These are phyloP conservation scores for Amphirosellinia nigrospora DNA, from an alignment of 495 filamentous ascomycete genomes.

Conservation along the genomic window DNA sequence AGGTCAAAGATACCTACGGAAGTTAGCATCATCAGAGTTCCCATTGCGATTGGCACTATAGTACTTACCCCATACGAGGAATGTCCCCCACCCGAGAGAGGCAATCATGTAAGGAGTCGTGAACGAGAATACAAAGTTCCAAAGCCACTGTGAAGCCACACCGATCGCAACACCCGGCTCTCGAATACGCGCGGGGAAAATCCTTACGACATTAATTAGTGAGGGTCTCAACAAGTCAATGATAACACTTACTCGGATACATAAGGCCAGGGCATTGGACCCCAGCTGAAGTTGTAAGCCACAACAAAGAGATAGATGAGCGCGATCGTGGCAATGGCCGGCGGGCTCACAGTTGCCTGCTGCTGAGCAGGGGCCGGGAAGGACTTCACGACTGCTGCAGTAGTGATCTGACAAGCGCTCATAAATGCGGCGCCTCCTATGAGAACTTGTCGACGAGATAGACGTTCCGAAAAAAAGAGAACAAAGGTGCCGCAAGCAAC, in stretches of 20 bases:
- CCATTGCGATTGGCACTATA: not conserved
- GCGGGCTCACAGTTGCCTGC: slow-evolving; percentile 40
- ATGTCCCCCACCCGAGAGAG: slow-evolving; percentile 57
- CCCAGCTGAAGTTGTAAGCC: slow-evolving; percentile 57
- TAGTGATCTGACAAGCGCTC: slow-evolving; percentile 40
- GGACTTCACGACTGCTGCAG: slow-evolving; percentile 44
- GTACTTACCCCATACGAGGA: slow-evolving; percentile 50
- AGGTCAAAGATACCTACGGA: slow-evolving; percentile 32
- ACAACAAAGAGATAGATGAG: slow-evolving; percentile 60
- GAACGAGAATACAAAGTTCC: slow-evolving; percentile 57
- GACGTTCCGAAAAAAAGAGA: slow-evolving; percentile 45
- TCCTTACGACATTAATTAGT: slow-evolving; percentile 40
- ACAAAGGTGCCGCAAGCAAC: slow-evolving; percentile 50
- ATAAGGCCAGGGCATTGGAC: slow-evolving; percentile 57
- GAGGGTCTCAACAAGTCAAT: not conserved
- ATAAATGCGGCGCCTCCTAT: slow-evolving; percentile 50
- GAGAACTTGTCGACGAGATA: slow-evolving; percentile 47
- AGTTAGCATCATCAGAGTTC: not conserved
- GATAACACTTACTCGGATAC: slow-evolving; percentile 45
- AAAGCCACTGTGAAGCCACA: slow-evolving; percentile 58
- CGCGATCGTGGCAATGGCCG: slow-evolving; percentile 53
- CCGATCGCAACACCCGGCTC: slow-evolving; percentile 50
- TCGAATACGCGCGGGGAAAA: slow-evolving; percentile 57
- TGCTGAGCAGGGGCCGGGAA: slow-evolving; percentile 40
- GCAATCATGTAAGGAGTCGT: slow-evolving; percentile 59